phyloP scores from a whole-genome alignment of 495 filamentous ascomycete genomes.

The Pseudomonodictys pantanalensis region DNA sequence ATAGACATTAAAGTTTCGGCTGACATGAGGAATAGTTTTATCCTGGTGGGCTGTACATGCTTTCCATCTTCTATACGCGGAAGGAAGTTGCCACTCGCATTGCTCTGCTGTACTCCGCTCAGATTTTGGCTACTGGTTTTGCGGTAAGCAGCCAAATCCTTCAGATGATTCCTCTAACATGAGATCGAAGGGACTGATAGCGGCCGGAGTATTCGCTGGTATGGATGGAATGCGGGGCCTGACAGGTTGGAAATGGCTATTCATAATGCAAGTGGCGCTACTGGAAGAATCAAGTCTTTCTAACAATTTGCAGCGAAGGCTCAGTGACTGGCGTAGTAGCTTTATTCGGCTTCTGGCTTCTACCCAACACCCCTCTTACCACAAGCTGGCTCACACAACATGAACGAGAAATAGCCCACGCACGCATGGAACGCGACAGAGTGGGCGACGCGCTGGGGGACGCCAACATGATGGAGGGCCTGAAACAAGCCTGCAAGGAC shows the following conservation, averaged over 20 bases:
- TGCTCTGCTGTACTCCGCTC: background rate
- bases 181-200: conserved; percentile 1
- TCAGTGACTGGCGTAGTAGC: background rate
- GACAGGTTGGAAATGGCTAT: background rate
- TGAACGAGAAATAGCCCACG: conserved; percentile 10
- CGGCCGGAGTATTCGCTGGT: background rate
- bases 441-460: background rate
- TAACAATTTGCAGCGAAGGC: background rate
- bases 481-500: conserved; percentile 1
- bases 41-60: background rate
- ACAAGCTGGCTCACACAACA: conserved; percentile 14
- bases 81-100: background rate
- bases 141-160: too few species aligned
- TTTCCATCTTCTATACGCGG: conserved; percentile 1
- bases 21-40: background rate
- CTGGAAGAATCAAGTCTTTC: background rate
- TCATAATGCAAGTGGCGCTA: background rate
- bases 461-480: background rate
- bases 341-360: background rate
- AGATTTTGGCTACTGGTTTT: background rate
- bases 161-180: too few species aligned
- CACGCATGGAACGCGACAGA: background rate
- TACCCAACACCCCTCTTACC: conserved; percentile 17
- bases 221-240: background rate
- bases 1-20: background rate